Evolutionary conservation across 306 rosid species (phyloP).

Genomic region (Malus asiatica): DNA sequence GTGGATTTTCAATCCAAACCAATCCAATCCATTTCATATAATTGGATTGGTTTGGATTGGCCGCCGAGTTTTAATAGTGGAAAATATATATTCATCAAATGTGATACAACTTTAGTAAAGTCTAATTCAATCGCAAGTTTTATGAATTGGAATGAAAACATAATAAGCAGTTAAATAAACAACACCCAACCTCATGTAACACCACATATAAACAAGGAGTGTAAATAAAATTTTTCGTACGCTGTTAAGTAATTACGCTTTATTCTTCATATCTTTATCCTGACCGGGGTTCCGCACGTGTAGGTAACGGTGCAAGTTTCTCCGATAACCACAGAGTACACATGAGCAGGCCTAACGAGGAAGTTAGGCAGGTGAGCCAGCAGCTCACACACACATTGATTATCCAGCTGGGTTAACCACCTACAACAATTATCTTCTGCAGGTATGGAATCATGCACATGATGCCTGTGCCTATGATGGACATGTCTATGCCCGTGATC

Average conservation of each 20-base stretch:
- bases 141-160: too few relatives aligned
- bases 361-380: conserved; percentile 57
- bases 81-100: neutral
- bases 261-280: conserved; percentile 14
- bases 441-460: neutral
- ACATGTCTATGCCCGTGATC: conserved; percentile 10
- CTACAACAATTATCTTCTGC: conserved; percentile 61
- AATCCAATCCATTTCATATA: too few relatives aligned
- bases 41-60: neutral
- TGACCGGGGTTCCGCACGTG: conserved; percentile 47
- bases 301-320: conserved; percentile 46
- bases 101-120: neutral
- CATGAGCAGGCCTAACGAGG: conserved; percentile 54
- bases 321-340: conserved; percentile 38
- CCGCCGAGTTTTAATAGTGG: too few relatives aligned
- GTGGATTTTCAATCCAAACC: neutral
- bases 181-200: neutral
- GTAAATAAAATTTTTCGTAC: neutral
- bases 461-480: conserved; percentile 2
- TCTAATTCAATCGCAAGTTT: neutral
- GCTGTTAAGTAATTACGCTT: neutral
- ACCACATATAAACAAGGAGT: neutral
- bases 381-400: conserved; percentile 61
- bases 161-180: neutral
- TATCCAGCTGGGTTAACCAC: conserved; percentile 59